Evolutionary conservation across 2,329 filamentous ascomycete species (phyloP).

Genomic region (Tolypocladium nubicola): DNA sequence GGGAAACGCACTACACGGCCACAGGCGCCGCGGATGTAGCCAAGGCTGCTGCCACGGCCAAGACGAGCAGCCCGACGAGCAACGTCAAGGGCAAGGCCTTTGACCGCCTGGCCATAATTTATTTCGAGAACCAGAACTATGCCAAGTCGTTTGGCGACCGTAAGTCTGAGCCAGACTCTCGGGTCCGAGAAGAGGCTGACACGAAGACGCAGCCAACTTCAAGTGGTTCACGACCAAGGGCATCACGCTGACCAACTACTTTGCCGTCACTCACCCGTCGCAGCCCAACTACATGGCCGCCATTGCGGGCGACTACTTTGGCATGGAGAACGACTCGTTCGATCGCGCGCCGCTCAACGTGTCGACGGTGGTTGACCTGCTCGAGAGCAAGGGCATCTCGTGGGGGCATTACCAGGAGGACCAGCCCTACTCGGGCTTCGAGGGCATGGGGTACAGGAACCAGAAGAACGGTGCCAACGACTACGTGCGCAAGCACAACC

Average conservation of each 20-base stretch:
- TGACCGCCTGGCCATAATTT: constrained; percentile 61
- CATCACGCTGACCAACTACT: constrained; percentile 27
- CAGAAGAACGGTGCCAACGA: constrained; percentile 55
- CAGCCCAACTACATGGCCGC: constrained; percentile 67
- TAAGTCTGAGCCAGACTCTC: constrained; percentile 19
- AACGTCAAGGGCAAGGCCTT: constrained; percentile 62
- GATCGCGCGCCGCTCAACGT: constrained; percentile 47
- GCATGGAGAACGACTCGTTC: constrained; percentile 60
- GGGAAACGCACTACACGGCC: constrained; percentile 36
- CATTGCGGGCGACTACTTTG: constrained; percentile 62
- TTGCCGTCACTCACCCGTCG: constrained; percentile 58
- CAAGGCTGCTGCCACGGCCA: constrained; percentile 48
- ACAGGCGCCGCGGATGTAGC: constrained; percentile 39
- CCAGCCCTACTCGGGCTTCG: constrained; percentile 63
- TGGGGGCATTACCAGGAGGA: constrained; percentile 72
- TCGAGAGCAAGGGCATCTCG: constrained; percentile 52
- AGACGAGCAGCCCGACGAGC: constrained; percentile 49
- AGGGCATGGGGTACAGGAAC: constrained; percentile 54
- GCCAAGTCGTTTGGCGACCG: constrained; percentile 52
- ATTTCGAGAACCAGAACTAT: constrained; percentile 69
- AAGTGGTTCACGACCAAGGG: constrained; percentile 17
- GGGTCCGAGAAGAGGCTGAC: background rate
- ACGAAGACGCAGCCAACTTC: constrained; percentile 12
- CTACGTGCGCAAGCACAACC: constrained; percentile 79
- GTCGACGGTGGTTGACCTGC: constrained; percentile 57